Evolutionary conservation across 805 yeast species (phyloP).

Genomic region (Metschnikowia continentalis): DNA sequence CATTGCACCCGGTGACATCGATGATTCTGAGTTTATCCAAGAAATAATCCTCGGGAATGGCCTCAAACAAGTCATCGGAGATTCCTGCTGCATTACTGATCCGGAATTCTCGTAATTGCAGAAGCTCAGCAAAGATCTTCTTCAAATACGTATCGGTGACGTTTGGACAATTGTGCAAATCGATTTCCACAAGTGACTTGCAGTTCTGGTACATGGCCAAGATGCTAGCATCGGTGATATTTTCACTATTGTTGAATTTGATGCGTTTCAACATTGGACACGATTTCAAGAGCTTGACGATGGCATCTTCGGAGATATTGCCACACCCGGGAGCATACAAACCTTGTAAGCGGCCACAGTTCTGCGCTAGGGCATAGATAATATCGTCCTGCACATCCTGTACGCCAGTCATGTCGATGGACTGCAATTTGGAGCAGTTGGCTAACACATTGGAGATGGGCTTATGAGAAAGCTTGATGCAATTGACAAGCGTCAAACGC

Average conservation of each 20-base stretch:
- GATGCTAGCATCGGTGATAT: conserved; percentile 62
- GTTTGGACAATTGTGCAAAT: conserved; percentile 75
- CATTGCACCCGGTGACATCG: conserved; percentile 80
- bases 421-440: conserved; percentile 69
- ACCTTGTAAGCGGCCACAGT: conserved; percentile 81
- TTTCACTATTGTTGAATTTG: conserved; percentile 68
- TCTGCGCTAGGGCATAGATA: conserved; percentile 58
- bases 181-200: conserved; percentile 81
- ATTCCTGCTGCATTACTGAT: conserved; percentile 68
- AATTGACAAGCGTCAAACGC: conserved; percentile 79
- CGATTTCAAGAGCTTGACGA: conserved; percentile 50
- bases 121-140: conserved; percentile 53
- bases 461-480: conserved; percentile 56
- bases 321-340: conserved; percentile 84
- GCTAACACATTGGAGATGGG: conserved; percentile 60
- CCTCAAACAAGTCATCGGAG: conserved; percentile 60
- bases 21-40: conserved; percentile 72
- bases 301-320: conserved; percentile 61
- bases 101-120: conserved; percentile 80
- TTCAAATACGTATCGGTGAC: conserved; percentile 63
- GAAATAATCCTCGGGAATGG: conserved; percentile 43
- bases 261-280: conserved; percentile 80
- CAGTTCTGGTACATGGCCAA: conserved; percentile 63
- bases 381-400: conserved; percentile 61
- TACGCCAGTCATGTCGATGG: conserved; percentile 84